phyloP scores from a whole-genome alignment of 345 rosid species.

The Lepidium aucheri region DNA sequence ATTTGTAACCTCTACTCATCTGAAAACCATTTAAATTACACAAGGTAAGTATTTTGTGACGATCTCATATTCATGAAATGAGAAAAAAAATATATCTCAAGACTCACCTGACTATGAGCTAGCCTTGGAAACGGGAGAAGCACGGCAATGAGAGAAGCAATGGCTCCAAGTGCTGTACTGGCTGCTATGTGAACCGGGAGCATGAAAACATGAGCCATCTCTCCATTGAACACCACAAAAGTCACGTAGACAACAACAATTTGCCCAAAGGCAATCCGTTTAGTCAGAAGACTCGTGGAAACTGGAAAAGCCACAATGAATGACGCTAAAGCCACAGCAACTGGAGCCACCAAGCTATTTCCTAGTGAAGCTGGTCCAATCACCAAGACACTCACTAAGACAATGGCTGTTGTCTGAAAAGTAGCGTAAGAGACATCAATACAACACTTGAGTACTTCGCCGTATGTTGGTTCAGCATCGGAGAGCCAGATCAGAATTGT shows the following conservation, averaged over 20 bases:
- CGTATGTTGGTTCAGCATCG: conserved; percentile 66
- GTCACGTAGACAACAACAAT: conserved; percentile 57
- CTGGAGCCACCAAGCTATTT: conserved; percentile 36
- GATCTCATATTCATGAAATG: not conserved
- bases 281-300: conserved; percentile 51
- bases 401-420: conserved; percentile 35
- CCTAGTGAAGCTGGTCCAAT: conserved; percentile 43
- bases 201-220: conserved; percentile 28
- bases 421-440: conserved; percentile 45
- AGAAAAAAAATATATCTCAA: not conserved
- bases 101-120: conserved; percentile 52
- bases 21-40: conserved; percentile 27
- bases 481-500: conserved; percentile 52
- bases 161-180: conserved; percentile 64
- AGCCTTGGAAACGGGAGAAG: conserved; percentile 64
- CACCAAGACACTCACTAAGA: conserved; percentile 32
- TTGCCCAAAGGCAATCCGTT: conserved; percentile 81
- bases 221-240: conserved; percentile 37
- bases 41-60: not conserved
- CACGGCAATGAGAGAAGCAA: conserved; percentile 63
- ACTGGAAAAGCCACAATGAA: conserved; percentile 70
- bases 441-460: conserved; percentile 51
- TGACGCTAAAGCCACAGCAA: conserved; percentile 40
- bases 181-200: conserved; percentile 57
- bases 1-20: conserved; percentile 34